Conservation (phyloP, 805 yeast species). For the Teunomyces aglyptinius region DNA sequence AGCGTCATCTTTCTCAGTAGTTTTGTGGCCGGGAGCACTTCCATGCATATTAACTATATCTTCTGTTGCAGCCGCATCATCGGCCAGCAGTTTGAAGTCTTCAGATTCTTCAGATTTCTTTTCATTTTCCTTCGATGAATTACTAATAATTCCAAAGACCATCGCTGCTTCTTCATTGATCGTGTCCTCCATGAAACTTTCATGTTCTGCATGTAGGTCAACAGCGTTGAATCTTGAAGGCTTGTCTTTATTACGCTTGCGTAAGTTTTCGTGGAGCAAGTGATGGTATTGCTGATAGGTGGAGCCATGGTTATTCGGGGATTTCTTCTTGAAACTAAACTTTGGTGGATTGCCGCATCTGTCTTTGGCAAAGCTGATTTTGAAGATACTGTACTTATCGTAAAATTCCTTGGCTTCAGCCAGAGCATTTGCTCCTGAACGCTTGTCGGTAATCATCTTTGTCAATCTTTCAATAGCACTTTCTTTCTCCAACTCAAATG, state of each 20-base stretch:
- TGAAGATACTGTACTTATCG: slow-evolving; percentile 50
- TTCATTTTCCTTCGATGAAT: slow-evolving; percentile 5
- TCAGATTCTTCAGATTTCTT: not conserved
- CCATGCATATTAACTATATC: slow-evolving; percentile 9
- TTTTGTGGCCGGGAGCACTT: slow-evolving; percentile 2
- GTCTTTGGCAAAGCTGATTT: slow-evolving; percentile 72
- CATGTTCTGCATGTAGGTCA: slow-evolving; percentile 7
- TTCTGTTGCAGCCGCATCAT: not conserved
- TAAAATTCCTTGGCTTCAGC: slow-evolving; percentile 32
- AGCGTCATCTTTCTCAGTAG: not conserved
- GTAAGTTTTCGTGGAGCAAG: slow-evolving; percentile 11
- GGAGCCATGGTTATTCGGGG: slow-evolving; percentile 22
- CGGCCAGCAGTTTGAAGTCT: not conserved
- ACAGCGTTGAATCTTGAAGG: slow-evolving; percentile 8
- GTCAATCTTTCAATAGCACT: slow-evolving; percentile 39
- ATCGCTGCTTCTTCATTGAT: slow-evolving; percentile 41
- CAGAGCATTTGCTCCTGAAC: slow-evolving; percentile 21
- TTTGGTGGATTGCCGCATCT: slow-evolving; percentile 77
- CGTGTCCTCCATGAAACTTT: slow-evolving; percentile 16
- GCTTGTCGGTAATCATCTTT: slow-evolving; percentile 45
- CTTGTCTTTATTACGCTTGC: slow-evolving; percentile 10
- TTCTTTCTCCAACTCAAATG: slow-evolving; percentile 37
- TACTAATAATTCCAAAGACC: slow-evolving; percentile 44
- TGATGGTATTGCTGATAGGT: slow-evolving; percentile 13
- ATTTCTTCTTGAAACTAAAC: slow-evolving; percentile 44